Evolutionary conservation across 176 grass and related monocot species (phyloP), one percentile per base, ranked within the genome.

Genomic region (Rhynchospora tenuis): DNA sequence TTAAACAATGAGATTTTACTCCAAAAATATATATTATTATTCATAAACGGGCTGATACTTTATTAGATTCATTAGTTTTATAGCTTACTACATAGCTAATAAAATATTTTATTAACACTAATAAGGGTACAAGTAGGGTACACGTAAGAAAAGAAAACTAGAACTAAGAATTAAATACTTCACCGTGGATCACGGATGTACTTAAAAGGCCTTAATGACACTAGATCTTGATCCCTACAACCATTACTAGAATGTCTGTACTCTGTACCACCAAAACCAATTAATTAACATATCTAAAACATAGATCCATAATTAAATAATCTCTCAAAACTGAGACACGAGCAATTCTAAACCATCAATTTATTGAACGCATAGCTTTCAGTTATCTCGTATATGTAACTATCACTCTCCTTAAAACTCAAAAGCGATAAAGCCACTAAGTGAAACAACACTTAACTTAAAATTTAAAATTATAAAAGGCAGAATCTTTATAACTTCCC

Each of bases 271-370:
- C 13, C 31, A 16, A 16, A 27, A 24, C 2, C 2, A 67, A 67
- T 82, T 67, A 82, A 82, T 67, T 82, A 82, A 65, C 6, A 55
- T 55, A 55, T 23, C 22, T 2, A 28, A 28, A 55, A 28, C 72
- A 28, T 15, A 55, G 48, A 76, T 76, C 48, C 73, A 54, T 23
- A 55, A 6, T 52, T 51, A 55, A 19, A 28, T 52, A 27, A 27
- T 76, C 31, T 68, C 33, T 38, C 33, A 38, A 29, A 17, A 28
- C 5, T 54, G 48, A 45, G 55, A 54, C 73, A 24, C 71, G 46
- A 75, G 69, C 3, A 33, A 33, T 4, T 11, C 11, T 51, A 19
- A 71, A 46, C 9, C n/a, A 71, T 29, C 8, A 55, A 17, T 55
- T 16, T 52, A 76, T 16, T 29, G 1, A 52, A 76, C 47, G 14